These are phyloP conservation scores for Limonomyces culmigenus DNA, from an alignment of 1,284 basidiomycete genomes.

Conservation along the genomic window DNA sequence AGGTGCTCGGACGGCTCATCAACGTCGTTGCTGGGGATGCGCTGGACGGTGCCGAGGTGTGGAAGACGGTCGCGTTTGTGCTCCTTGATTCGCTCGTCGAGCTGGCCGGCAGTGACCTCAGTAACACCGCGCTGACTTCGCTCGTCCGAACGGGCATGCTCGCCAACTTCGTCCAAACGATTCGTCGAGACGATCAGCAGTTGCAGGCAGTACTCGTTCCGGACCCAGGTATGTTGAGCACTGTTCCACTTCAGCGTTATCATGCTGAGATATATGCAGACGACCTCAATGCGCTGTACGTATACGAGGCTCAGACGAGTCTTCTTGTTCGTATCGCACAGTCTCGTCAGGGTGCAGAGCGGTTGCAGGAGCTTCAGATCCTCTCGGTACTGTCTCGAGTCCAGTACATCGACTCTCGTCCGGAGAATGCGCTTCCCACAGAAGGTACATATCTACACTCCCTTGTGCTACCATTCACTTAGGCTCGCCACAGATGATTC, in stretches of 20 bases:
- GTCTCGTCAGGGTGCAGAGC: constrained; percentile 70
- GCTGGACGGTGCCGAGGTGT: constrained; percentile 87
- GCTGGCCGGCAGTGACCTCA: constrained; percentile 46
- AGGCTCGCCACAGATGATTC: constrained; percentile 42
- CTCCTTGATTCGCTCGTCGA: constrained; percentile 64
- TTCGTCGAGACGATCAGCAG: constrained; percentile 74
- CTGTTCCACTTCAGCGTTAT: constrained; percentile 1
- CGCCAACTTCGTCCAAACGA: constrained; percentile 64
- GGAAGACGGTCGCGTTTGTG: constrained; percentile 90
- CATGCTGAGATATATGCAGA: constrained; percentile 25
- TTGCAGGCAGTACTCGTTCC: constrained; percentile 72
- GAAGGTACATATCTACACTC: not conserved
- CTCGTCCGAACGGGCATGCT: constrained; percentile 70
- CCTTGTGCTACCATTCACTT: not conserved
- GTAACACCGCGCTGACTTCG: constrained; percentile 36
- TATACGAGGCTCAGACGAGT: constrained; percentile 90
- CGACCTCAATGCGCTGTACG: constrained; percentile 82
- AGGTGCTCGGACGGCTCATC: constrained; percentile 58
- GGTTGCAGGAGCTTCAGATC: constrained; percentile 66
- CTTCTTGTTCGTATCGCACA: constrained; percentile 76
- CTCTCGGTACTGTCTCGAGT: constrained; percentile 72
- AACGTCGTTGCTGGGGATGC: constrained; percentile 77
- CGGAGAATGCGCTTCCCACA: constrained; percentile 67
- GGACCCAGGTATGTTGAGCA: constrained; percentile 55
- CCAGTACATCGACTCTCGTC: constrained; percentile 72